A percentile compares a stretch with the other conserved stretches of the same genome.
These are phyloP conservation scores for Citrullus amarus DNA, from an alignment of 306 rosid genomes.

Conservation along the genomic window DNA sequence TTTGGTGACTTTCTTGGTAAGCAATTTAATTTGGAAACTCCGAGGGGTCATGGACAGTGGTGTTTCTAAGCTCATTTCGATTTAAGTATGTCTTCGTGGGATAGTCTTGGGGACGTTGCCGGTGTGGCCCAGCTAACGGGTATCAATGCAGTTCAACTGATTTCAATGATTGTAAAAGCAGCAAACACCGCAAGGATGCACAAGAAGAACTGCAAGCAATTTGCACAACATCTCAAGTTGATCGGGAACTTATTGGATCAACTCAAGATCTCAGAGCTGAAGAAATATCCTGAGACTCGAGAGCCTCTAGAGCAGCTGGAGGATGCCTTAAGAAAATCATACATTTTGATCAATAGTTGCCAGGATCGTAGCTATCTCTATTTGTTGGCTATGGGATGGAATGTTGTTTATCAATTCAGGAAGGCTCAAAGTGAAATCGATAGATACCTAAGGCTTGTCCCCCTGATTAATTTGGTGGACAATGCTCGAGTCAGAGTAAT, in stretches of 20 bases:
- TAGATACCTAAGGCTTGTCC: slow-evolving; percentile 75
- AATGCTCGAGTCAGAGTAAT: slow-evolving; percentile 94
- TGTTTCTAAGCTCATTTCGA: neutral
- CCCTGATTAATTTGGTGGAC: slow-evolving; percentile 89
- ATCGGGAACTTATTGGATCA: slow-evolving; percentile 91
- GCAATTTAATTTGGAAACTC: neutral
- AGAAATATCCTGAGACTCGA: slow-evolving; percentile 85
- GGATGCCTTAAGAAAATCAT: slow-evolving; percentile 84
- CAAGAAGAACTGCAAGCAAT: slow-evolving; percentile 89
- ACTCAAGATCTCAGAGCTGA: slow-evolving; percentile 92
- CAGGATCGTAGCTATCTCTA: slow-evolving; percentile 88
- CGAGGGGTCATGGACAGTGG: neutral
- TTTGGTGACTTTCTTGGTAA: neutral
- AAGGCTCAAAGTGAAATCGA: slow-evolving; percentile 98
- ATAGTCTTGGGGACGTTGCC: slow-evolving; percentile 71
- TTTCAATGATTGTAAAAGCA: slow-evolving; percentile 75
- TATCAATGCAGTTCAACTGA: slow-evolving; percentile 62
- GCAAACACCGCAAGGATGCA: slow-evolving; percentile 95
- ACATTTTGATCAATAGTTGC: slow-evolving; percentile 79
- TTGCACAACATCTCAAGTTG: slow-evolving; percentile 81
- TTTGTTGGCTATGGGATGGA: slow-evolving; percentile 97
- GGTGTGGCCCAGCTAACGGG: slow-evolving; percentile 77
- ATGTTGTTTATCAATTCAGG: slow-evolving; percentile 90
- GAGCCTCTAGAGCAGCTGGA: slow-evolving; percentile 97
- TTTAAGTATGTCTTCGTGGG: slow-evolving; percentile 48